Evolutionary conservation across 2,329 filamentous ascomycete genomes (phyloP).

Genomic region (Onygenales sp.): DNA sequence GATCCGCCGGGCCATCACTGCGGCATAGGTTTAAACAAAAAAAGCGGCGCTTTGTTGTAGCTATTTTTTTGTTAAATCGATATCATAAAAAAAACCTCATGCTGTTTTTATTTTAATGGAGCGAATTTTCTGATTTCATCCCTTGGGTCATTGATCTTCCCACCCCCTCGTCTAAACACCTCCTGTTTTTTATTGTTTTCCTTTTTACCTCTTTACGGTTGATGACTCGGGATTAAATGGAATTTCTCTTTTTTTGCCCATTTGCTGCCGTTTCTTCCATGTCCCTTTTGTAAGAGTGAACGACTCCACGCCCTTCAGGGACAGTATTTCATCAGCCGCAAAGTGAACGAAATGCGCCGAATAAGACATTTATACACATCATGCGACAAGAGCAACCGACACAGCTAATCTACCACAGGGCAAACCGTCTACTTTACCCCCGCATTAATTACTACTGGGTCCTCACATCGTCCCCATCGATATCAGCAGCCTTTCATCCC

Average conservation of each 20-base stretch:
- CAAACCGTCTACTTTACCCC: too few species aligned
- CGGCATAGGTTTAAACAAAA: slow-evolving; percentile 27
- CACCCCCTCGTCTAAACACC: background rate
- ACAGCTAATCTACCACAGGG: too few species aligned
- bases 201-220: background rate
- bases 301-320: background rate
- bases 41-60: slow-evolving; percentile 2
- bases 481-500: too few species aligned
- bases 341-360: too few species aligned
- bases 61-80: background rate
- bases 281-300: background rate
- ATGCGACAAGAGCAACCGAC: too few species aligned
- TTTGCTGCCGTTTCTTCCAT: background rate
- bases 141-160: background rate
- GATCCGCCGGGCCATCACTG: slow-evolving; percentile 52
- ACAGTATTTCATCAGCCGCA: too few species aligned
- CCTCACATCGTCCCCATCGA: too few species aligned
- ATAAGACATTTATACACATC: too few species aligned
- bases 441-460: too few species aligned
- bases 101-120: slow-evolving; percentile 3
- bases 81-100: background rate
- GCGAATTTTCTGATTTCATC: slow-evolving; percentile 1
- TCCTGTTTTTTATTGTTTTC: background rate
- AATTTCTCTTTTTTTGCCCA: background rate
- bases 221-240: background rate